Percentiles rank a stretch among this genome's conserved stretches.
Conservation (phyloP, 208 protist species). For the Leishmania major region DNA sequence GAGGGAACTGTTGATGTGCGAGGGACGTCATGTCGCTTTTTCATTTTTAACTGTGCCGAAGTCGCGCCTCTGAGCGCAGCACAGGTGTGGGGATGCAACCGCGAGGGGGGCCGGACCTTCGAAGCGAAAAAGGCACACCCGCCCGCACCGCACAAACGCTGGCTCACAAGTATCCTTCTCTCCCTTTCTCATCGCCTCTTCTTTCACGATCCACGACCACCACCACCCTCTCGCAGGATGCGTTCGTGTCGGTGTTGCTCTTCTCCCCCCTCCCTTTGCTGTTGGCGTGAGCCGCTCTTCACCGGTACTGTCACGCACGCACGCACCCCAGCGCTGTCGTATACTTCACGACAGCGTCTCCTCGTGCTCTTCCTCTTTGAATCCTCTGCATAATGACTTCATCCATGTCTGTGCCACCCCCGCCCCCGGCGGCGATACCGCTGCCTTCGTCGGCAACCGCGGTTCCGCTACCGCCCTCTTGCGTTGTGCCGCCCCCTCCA, state of each 20-base stretch:
- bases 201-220: not conserved
- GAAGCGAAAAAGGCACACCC: not conserved
- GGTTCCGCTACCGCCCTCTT: conserved; percentile 8
- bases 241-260: not conserved
- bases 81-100: not conserved
- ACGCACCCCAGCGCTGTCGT: conserved; percentile 9
- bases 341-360: conserved; percentile 4
- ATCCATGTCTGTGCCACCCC: conserved; percentile 25
- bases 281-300: not conserved
- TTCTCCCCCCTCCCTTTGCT: not conserved
- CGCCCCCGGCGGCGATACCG: conserved; percentile 28
- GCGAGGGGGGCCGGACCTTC: too few relatives aligned
- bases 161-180: not conserved
- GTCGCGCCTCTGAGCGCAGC: not conserved
- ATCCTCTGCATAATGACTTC: not conserved
- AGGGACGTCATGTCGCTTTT: not conserved
- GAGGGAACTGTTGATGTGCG: not conserved
- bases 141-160: not conserved
- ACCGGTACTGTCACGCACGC: not conserved
- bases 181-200: not conserved
- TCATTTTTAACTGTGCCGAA: not conserved
- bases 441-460: conserved; percentile 3
- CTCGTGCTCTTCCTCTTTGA: not conserved
- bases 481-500: conserved; percentile 2
- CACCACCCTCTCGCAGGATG: not conserved